Base-by-base conservation (phyloP, 1,139 yeast species). In the Kodamaea suecica region DNA sequence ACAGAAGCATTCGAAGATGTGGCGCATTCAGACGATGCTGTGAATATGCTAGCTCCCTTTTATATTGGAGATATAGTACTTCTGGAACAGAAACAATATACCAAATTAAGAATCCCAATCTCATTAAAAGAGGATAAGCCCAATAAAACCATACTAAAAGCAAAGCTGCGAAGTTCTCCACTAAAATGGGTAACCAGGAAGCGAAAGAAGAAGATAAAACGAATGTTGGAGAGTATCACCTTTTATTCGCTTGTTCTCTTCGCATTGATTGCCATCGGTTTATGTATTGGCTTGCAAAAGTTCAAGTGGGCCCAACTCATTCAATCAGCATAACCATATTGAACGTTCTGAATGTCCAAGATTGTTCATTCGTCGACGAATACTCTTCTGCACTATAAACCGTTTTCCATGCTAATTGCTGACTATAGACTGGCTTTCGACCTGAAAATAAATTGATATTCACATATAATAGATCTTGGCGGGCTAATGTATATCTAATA, bases 1-100 rank as follows among this genome's bases (percentile, higher is more conserved):
- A 78, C 87, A 0, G 73, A 64, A 40, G 75, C 77, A 5, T 78
- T 77, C 49, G 73, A 67, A 41, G 76, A 70, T 43, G 76, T 70
- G 14, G 73, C 65, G n/a, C 76, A 70, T 49, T 66, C 73, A 3
- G 65, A 65, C 33, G 66, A 60, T 41, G 75, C 76, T 2, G 48
- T 61, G 13, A 51, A 53, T 27, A 66, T 70, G 73, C 47, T 70
- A 5, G 52, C 43, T 5, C 73, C 74, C 2, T 66, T 59, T 44
- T 58, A 47, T 34, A 36, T 66, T 2, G 76, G 75, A 1, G 62
- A 59, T 16, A 40, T 68, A 4, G 38, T 38, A 4, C 43, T 49
- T 3, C 25, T 36, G 4, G 61, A 63, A 19, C 55, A 41, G 30
- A 41, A 39, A 27, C 16, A 15, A 0, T 49, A 47, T 29, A 31